Conservation (phyloP, 2,329 filamentous ascomycete genomes). For the Trichoderma sp. region DNA sequence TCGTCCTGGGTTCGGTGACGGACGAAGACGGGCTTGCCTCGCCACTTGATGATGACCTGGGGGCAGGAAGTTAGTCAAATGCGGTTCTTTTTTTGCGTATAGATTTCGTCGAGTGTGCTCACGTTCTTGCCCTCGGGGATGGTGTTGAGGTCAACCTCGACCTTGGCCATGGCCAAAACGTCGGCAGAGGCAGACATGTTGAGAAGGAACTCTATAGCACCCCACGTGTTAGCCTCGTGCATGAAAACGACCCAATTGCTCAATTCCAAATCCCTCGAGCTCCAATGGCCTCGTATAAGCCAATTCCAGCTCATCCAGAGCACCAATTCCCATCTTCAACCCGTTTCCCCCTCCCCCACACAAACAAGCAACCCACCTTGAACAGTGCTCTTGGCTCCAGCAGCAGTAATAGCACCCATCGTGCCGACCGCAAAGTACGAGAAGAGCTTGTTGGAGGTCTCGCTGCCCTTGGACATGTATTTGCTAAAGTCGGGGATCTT, state of each 20-base stretch:
- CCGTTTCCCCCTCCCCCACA: not conserved
- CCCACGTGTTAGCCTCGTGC: slow-evolving; percentile 31
- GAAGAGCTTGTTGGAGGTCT: slow-evolving; percentile 80
- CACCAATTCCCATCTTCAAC: not conserved
- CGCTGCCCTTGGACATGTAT: slow-evolving; percentile 72
- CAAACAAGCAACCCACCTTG: slow-evolving; percentile 69
- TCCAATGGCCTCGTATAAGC: not conserved
- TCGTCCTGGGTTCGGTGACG: slow-evolving; percentile 92
- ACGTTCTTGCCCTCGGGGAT: slow-evolving; percentile 99
- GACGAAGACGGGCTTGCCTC: slow-evolving; percentile 99
- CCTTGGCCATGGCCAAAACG: slow-evolving; percentile 98
- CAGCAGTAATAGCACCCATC: slow-evolving; percentile 87
- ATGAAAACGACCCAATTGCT: slow-evolving; percentile 33
- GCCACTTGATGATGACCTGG: slow-evolving; percentile 99
- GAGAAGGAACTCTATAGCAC: slow-evolving; percentile 85
- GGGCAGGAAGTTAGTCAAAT: not conserved
- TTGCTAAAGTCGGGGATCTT: slow-evolving; percentile 88
- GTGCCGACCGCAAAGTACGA: slow-evolving; percentile 98
- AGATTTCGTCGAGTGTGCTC: slow-evolving; percentile 43
- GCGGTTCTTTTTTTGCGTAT: not conserved
- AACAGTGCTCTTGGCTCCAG: slow-evolving; percentile 96
- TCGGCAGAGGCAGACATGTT: slow-evolving; percentile 99
- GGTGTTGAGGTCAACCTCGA: slow-evolving; percentile 87
- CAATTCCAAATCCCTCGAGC: not conserved
- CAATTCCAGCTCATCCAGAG: not conserved